Evolutionary conservation across 139 green algal species (phyloP), one percentile per base, ranked within the genome.

Genomic region (Closterium sp.): DNA sequence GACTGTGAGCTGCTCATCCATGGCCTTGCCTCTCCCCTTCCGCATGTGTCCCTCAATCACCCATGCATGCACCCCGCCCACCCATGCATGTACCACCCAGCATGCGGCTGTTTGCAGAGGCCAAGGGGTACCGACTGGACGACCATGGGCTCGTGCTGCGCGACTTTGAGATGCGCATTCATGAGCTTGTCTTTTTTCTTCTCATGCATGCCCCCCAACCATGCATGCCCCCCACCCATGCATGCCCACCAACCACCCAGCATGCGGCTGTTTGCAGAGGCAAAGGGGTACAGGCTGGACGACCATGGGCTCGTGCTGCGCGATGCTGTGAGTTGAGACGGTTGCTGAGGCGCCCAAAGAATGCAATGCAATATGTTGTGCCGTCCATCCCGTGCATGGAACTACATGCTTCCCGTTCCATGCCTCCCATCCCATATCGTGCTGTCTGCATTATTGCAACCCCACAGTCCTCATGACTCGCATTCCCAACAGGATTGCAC

Each of bases 271-370:
- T 31, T 94, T 28, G 91, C 91, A 30, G 89, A 93, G n/a, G 45
- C 85, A 5, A 93, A 94, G 91, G 89, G 89, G 50, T 94, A 90
- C 17, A 89, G 89, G 29, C 31, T 94, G 79, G 89, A 94, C 91
- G 91, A 94, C 28, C 91, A 94, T 50, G 91, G 91, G 17, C 22
- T 94, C 31, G 88, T 85, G 27, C 13, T 79, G 28, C 34, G 42
- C 1, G 73, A 92, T 21, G 50, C 50, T 73, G 50, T 73, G 17
- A 73, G 50, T 24, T 73, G 50, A 73, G 6, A 73, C 50, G 10
- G 1, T 73, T 22, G 24, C 50, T 73, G 13, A 27, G 13, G 50
- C 50, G 4, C 50, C 50, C 1, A 21, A 27, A 24, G 10, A 4
- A 73, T 73, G 13, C 13, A 2, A 73, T 24, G 45, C 45, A 17